Percentiles rank a stretch among this genome's conserved stretches.
Evolutionary conservation across 1,284 basidiomycete species (phyloP).

Genomic region (Puccinia novopanici): DNA sequence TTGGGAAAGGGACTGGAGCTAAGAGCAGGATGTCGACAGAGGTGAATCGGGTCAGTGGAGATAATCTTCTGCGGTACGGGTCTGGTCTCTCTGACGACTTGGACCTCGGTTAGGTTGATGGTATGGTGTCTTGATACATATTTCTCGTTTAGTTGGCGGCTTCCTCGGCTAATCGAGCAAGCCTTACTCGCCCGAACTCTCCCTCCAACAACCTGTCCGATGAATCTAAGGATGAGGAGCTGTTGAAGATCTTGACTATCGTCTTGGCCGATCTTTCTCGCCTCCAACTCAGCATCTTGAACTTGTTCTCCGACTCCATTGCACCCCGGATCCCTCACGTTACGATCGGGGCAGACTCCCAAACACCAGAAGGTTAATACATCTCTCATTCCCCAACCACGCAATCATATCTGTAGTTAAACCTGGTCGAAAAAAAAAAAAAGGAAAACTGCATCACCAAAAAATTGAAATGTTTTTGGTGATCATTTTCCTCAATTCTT

Average conservation of each 20-base stretch:
- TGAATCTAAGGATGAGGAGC: constrained; percentile 39
- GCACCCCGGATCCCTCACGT: constrained; percentile 25
- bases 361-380: constrained; percentile 28
- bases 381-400: neutral
- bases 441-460: neutral
- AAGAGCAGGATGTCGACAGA: constrained; percentile 12
- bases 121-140: constrained; percentile 37
- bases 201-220: constrained; percentile 21
- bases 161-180: constrained; percentile 14
- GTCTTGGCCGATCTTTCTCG: constrained; percentile 28
- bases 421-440: neutral
- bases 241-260: constrained; percentile 15
- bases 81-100: constrained; percentile 43
- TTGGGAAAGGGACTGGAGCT: constrained; percentile 1
- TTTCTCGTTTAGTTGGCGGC: constrained; percentile 36
- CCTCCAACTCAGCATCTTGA: constrained; percentile 5
- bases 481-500: neutral
- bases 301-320: constrained; percentile 19
- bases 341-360: constrained; percentile 24
- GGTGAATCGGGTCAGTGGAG: constrained; percentile 45
- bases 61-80: constrained; percentile 36
- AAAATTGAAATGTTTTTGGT: neutral
- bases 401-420: neutral
- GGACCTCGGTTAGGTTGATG: constrained; percentile 44
- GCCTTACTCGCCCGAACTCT: constrained; percentile 6